Percentiles rank a stretch among this genome's conserved stretches.
phyloP scores from a whole-genome alignment of 2,329 filamentous ascomycete species.

The Mycocentrospora acerina region DNA sequence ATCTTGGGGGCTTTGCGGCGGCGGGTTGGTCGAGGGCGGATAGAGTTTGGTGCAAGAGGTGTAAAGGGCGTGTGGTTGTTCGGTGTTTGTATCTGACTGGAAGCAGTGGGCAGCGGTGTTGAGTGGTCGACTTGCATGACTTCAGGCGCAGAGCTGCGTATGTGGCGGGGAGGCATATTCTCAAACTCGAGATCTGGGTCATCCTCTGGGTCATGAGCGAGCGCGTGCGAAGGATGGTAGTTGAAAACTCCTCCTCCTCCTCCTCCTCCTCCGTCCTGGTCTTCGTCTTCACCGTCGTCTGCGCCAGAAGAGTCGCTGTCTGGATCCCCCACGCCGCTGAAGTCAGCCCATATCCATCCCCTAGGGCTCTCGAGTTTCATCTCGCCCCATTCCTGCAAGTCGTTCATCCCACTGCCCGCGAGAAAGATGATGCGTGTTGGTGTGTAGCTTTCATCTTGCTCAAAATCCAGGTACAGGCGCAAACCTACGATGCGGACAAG shows the following conservation, averaged over 20 bases:
- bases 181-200: conserved; percentile 17
- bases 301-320: conserved; percentile 20
- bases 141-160: no score
- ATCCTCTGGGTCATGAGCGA: background rate
- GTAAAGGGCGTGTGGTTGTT: conserved; percentile 23
- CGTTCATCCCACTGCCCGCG: conserved; percentile 88
- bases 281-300: conserved; percentile 21
- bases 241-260: no score
- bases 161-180: no score
- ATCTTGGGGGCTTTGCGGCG: conserved; percentile 55
- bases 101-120: conserved; percentile 5
- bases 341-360: conserved; percentile 87
- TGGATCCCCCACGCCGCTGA: conserved; percentile 60
- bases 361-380: conserved; percentile 76
- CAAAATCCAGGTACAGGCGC: conserved; percentile 86
- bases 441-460: conserved; percentile 92
- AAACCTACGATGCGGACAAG: conserved; percentile 76
- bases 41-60: conserved; percentile 10
- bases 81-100: conserved; percentile 2
- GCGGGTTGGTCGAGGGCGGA: conserved; percentile 27
- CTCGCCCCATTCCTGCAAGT: conserved; percentile 82
- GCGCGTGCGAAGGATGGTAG: background rate
- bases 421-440: conserved; percentile 88
- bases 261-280: background rate
- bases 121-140: conserved; percentile 10